Evolutionary conservation across 1,139 yeast genomes (phyloP).

Genomic region (Kurtzmaniella quercitrusa): DNA sequence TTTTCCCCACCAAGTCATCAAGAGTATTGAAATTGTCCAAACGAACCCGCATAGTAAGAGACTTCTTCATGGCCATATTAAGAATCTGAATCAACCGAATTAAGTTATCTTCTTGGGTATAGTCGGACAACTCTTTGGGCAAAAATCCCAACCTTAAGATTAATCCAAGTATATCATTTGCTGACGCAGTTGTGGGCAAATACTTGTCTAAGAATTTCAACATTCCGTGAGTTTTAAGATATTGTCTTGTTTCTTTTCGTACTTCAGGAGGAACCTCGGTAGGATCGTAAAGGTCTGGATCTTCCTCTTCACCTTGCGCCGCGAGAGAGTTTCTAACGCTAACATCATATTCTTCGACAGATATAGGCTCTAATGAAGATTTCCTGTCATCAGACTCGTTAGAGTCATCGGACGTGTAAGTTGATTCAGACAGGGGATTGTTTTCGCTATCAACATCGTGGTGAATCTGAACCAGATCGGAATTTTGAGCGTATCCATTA

Average conservation of each 20-base stretch:
- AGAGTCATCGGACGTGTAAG: conserved; percentile 2
- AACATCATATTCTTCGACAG: conserved; percentile 7
- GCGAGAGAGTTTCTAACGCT: conserved; percentile 5
- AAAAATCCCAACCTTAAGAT: conserved; percentile 51
- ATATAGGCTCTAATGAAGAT: conserved; percentile 6
- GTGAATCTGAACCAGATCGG: conserved; percentile 7
- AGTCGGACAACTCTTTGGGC: conserved; percentile 37
- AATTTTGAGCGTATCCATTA: not conserved
- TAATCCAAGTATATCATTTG: conserved; percentile 47
- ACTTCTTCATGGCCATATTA: conserved; percentile 60
- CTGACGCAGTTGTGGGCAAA: conserved; percentile 56
- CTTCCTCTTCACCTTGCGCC: conserved; percentile 5
- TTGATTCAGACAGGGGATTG: not conserved
- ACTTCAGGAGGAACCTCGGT: conserved; percentile 13
- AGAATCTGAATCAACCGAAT: conserved; percentile 48
- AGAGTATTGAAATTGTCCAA: conserved; percentile 50
- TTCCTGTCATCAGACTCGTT: conserved; percentile 3
- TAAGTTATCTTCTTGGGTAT: conserved; percentile 37
- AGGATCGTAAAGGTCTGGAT: conserved; percentile 7
- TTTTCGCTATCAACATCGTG: conserved; percentile 6
- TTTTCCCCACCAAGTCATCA: conserved; percentile 54
- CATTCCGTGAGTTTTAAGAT: conserved; percentile 59
- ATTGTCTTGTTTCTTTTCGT: conserved; percentile 48
- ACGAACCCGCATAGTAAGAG: conserved; percentile 50
- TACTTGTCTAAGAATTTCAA: conserved; percentile 53